A percentile compares a stretch with the other conserved stretches of the same genome.
Conservation (phyloP, 768 basidiomycete species). For the Termitomyces sp. region DNA sequence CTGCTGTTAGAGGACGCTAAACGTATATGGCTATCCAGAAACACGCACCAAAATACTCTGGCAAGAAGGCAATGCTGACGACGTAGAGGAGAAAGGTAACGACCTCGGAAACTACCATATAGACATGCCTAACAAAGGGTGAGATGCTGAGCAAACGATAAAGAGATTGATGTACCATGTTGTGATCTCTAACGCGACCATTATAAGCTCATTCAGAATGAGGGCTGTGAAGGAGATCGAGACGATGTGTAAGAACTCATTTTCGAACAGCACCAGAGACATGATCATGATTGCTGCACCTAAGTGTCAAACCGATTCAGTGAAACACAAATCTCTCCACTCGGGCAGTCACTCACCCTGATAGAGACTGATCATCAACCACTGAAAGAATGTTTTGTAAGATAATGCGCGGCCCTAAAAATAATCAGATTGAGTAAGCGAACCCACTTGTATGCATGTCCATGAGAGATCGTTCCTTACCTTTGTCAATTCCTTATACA, state of each 20-base stretch:
- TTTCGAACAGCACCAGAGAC: conserved; percentile 94
- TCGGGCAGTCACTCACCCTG: conserved; percentile 57
- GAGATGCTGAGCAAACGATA: background rate
- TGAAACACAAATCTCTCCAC: background rate
- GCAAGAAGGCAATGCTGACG: conserved; percentile 87
- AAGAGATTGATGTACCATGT: conserved; percentile 63
- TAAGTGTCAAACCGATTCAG: conserved; percentile 20
- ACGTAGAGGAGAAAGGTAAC: conserved; percentile 87
- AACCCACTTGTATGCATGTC: background rate
- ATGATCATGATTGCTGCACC: conserved; percentile 99
- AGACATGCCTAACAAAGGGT: conserved; percentile 64
- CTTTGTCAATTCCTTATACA: conserved; percentile 98
- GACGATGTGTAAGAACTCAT: conserved; percentile 95
- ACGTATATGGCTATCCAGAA: background rate
- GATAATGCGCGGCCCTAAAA: conserved; percentile 85
- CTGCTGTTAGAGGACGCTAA: conserved; percentile 3
- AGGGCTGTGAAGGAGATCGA: conserved; percentile 97
- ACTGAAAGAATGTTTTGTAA: conserved; percentile 97
- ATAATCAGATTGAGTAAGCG: background rate
- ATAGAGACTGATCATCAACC: conserved; percentile 96
- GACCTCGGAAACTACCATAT: conserved; percentile 92
- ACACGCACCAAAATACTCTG: conserved; percentile 90
- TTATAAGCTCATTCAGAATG: conserved; percentile 94
- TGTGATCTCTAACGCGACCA: conserved; percentile 97
- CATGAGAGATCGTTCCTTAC: conserved; percentile 31